phyloP scores from a whole-genome alignment of 805 yeast genomes.

The Candida sphagnicola region DNA sequence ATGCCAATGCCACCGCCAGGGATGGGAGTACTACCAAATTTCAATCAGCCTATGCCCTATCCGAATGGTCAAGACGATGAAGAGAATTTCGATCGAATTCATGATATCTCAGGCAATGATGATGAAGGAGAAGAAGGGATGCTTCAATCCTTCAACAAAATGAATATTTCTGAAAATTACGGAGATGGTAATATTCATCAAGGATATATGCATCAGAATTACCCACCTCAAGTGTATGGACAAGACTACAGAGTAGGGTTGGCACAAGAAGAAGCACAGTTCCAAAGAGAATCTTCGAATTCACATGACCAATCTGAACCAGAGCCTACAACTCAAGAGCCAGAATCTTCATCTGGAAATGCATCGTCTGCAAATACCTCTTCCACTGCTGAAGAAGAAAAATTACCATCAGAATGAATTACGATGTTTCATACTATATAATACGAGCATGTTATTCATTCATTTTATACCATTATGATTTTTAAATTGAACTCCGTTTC shows the following conservation, averaged over 20 bases:
- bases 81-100: background rate
- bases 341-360: background rate
- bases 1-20: constrained; percentile 9
- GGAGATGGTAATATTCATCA: background rate
- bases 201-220: background rate
- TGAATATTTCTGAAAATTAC: constrained; percentile 1
- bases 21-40: background rate
- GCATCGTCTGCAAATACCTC: background rate
- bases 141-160: background rate
- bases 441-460: background rate
- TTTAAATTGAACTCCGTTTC: too few relatives aligned
- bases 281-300: background rate
- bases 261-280: background rate
- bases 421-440: background rate
- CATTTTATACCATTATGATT: too few relatives aligned
- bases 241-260: background rate
- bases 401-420: background rate
- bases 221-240: background rate
- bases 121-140: background rate
- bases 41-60: constrained; percentile 3
- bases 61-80: background rate
- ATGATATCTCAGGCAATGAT: background rate
- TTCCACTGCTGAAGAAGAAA: background rate
- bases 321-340: background rate
- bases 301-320: background rate